Conservation (phyloP, 2,329 filamentous ascomycete genomes). For the Talaromyces verruculosus region DNA sequence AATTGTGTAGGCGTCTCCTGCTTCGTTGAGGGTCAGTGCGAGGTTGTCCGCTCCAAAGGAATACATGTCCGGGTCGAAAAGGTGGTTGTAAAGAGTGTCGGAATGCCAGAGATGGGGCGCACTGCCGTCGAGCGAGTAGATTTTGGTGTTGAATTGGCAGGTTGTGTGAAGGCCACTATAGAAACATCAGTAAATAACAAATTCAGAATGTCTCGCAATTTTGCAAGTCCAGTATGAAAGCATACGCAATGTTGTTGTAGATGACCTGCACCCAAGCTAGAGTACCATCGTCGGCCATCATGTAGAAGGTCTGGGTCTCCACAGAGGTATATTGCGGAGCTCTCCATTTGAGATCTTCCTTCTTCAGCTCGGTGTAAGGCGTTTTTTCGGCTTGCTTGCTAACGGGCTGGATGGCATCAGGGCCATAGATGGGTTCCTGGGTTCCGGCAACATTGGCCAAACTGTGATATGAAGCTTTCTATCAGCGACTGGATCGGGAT, state of each 20-base stretch:
- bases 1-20: slow-evolving; percentile 79
- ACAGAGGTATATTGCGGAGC: slow-evolving; percentile 81
- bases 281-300: slow-evolving; percentile 74
- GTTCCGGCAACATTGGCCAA: slow-evolving; percentile 83
- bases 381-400: slow-evolving; percentile 74
- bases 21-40: slow-evolving; percentile 80
- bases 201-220: slow-evolving; percentile 7
- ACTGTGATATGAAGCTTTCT: slow-evolving; percentile 36
- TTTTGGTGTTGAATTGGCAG: slow-evolving; percentile 89
- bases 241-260: slow-evolving; percentile 95
- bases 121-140: slow-evolving; percentile 73
- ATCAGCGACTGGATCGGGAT: slow-evolving; percentile 22
- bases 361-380: slow-evolving; percentile 76
- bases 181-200: neutral
- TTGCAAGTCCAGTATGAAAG: slow-evolving; percentile 12
- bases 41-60: slow-evolving; percentile 85
- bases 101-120: slow-evolving; percentile 81
- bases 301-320: slow-evolving; percentile 93
- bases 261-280: slow-evolving; percentile 85
- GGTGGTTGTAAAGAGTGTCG: slow-evolving; percentile 72
- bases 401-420: slow-evolving; percentile 81
- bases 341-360: slow-evolving; percentile 79
- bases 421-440: slow-evolving; percentile 92
- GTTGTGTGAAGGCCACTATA: slow-evolving; percentile 82
- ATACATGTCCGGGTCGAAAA: slow-evolving; percentile 79